Conservation (phyloP, 495 filamentous ascomycete species). For the Aspergillus homomorphus region DNA sequence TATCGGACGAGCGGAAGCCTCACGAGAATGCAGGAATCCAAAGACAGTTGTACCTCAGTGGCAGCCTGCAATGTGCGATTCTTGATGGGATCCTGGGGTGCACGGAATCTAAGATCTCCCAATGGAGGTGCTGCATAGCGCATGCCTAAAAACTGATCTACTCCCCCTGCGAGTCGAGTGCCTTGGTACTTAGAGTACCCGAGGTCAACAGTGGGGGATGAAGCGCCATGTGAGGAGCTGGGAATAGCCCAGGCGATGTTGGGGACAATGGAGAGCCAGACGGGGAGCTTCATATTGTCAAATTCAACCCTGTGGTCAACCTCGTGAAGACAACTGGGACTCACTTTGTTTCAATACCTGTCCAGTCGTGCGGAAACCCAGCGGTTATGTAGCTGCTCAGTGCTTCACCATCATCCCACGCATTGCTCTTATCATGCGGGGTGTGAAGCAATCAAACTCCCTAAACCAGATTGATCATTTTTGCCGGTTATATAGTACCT, state of each 20-base stretch:
- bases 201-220: neutral
- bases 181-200: conserved; percentile 9
- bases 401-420: neutral
- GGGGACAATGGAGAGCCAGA: neutral
- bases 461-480: neutral
- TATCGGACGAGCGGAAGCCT: neutral
- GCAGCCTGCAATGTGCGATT: neutral
- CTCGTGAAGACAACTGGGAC: too few relatives aligned
- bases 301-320: neutral
- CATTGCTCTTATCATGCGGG: neutral
- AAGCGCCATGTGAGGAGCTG: neutral
- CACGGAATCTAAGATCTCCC: conserved; percentile 11
- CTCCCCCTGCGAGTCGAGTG: neutral
- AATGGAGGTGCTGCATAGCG: conserved; percentile 12
- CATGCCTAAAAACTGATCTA: conserved; percentile 14
- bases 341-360: too few relatives aligned
- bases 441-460: neutral
- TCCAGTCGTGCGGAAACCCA: too few relatives aligned
- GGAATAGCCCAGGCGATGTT: neutral
- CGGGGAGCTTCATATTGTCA: neutral
- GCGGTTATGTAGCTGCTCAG: neutral
- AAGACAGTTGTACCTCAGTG: neutral
- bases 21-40: neutral
- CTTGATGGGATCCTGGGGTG: conserved; percentile 5
- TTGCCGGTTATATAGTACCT: neutral